Base-by-base conservation (phyloP, 2,329 filamentous ascomycete species). In the Thermochaetoides dissita region DNA sequence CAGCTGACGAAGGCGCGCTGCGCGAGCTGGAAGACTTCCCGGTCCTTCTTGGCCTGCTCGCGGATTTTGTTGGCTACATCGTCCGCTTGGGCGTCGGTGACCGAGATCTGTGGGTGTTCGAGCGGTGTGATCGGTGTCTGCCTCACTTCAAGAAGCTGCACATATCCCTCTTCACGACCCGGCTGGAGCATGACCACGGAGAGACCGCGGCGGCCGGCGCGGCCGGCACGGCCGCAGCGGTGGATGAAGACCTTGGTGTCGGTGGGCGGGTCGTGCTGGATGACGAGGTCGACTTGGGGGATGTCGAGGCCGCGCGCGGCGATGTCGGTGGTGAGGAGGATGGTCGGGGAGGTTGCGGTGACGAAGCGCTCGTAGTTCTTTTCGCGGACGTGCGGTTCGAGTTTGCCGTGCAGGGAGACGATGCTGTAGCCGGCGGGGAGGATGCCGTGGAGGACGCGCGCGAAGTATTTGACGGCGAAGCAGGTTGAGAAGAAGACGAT, bases 401-500 rank as follows among this genome's bases (percentile, higher is more conserved):
- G 84, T 59, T 96, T 95, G 32, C 91, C 91, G 55, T 98, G 91
- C 0, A 98, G 68, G 0, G 88, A 82, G 7, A 94, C 72, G 3
- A 94, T 64, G 0, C 74, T 66, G 54, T 85, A 84, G 1, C 71
- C 68, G 7, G 70, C 60, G 1, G 82, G 81, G 0, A 98, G 65
- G 6, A 95, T 63, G 2, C 71, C 62, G 0, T 84, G 83, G 1
- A 98, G 68, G 6, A 94, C 67, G 51, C 86, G 74, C 46, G 88
- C 79, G 58, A 94, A 93, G 63, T 96, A 96, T 60, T 96, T 89
- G 46, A 98, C 91, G 1, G 84, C 84, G 30, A 87, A 88, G 59
- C 91, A 95, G 2, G 89, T 95, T 0, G 88, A 93, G 17, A 96
- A 71, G 58, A 95, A 98, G 41, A 95, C 70, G 41, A 98, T 95